Percentiles rank a stretch among this genome's conserved stretches.
These are phyloP conservation scores for Ophiostoma triangulosporum DNA, from an alignment of 2,329 filamentous ascomycete species.

Conservation along the genomic window DNA sequence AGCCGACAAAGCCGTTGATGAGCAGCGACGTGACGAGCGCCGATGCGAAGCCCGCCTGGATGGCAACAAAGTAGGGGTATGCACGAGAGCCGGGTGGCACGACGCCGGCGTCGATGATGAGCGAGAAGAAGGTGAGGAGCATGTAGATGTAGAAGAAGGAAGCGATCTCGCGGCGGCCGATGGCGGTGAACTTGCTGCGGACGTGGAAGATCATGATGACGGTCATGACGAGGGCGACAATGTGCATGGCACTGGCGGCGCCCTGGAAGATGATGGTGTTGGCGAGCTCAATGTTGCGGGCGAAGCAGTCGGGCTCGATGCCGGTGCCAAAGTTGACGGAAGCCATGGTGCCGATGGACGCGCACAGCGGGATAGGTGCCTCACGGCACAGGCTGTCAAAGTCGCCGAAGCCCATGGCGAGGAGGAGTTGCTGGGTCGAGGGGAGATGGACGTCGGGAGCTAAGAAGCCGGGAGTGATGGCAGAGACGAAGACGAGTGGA, in stretches of 20 bases:
- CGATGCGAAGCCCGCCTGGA: conserved; percentile 73
- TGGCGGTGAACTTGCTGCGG: conserved; percentile 92
- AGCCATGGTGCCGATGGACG: conserved; percentile 64
- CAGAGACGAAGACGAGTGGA: too few species aligned
- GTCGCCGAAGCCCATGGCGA: conserved; percentile 77
- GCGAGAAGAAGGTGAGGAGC: conserved; percentile 73
- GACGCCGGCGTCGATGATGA: conserved; percentile 86
- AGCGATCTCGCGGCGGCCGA: conserved; percentile 61
- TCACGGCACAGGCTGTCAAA: conserved; percentile 77
- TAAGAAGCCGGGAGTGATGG: too few species aligned
- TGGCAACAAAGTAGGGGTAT: conserved; percentile 83
- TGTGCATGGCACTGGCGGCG: conserved; percentile 84
- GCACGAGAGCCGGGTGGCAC: conserved; percentile 67
- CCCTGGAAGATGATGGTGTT: conserved; percentile 98
- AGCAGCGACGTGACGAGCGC: conserved; percentile 79
- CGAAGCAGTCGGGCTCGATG: conserved; percentile 84
- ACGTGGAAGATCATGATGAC: conserved; percentile 97
- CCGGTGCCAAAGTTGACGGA: conserved; percentile 54
- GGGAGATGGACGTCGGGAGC: too few species aligned
- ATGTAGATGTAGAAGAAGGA: conserved; percentile 98
- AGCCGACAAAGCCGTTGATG: conserved; percentile 96
- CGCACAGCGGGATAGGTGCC: conserved; percentile 76
- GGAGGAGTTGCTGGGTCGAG: background rate
- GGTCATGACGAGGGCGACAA: conserved; percentile 79
- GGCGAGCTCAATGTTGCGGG: conserved; percentile 85